phyloP scores from a whole-genome alignment of 768 basidiomycete genomes.

The Tylopilus balloui region DNA sequence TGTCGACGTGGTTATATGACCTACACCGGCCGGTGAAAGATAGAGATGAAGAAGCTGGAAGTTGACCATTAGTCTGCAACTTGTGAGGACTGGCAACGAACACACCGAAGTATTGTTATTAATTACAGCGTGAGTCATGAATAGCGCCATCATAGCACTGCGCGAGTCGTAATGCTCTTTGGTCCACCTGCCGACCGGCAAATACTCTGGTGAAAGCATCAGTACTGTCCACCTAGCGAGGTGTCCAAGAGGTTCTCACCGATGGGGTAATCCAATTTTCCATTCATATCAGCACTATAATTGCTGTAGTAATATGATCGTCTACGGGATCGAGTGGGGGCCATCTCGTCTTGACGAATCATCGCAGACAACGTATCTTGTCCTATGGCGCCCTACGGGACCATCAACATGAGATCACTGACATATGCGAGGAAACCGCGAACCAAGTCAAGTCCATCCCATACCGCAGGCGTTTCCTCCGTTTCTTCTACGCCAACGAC shows the following conservation, averaged over 20 bases:
- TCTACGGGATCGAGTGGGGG: conserved; percentile 53
- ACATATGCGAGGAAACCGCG: conserved; percentile 1
- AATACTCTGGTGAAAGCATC: conserved; percentile 40
- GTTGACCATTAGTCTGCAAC: neutral
- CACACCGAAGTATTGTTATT: conserved; percentile 50
- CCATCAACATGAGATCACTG: conserved; percentile 3
- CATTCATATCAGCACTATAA: conserved; percentile 36
- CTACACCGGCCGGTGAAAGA: conserved; percentile 29
- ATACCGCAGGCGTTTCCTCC: conserved; percentile 8
- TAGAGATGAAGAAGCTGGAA: conserved; percentile 47
- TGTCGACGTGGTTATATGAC: conserved; percentile 16
- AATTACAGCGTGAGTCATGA: conserved; percentile 69
- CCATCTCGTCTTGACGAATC: conserved; percentile 70
- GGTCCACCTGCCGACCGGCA: conserved; percentile 58
- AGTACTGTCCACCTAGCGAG: neutral
- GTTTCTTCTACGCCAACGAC: conserved; percentile 15
- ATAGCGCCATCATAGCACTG: conserved; percentile 58
- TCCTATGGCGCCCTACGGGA: conserved; percentile 58
- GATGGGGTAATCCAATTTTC: conserved; percentile 54
- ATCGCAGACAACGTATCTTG: conserved; percentile 70
- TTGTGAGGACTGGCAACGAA: neutral
- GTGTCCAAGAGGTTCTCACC: conserved; percentile 35
- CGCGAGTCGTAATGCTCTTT: conserved; percentile 51
- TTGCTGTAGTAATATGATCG: conserved; percentile 47
- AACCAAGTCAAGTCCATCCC: conserved; percentile 27